Base-by-base conservation (phyloP, 768 basidiomycete genomes). In the Favolaschia claudopus region DNA sequence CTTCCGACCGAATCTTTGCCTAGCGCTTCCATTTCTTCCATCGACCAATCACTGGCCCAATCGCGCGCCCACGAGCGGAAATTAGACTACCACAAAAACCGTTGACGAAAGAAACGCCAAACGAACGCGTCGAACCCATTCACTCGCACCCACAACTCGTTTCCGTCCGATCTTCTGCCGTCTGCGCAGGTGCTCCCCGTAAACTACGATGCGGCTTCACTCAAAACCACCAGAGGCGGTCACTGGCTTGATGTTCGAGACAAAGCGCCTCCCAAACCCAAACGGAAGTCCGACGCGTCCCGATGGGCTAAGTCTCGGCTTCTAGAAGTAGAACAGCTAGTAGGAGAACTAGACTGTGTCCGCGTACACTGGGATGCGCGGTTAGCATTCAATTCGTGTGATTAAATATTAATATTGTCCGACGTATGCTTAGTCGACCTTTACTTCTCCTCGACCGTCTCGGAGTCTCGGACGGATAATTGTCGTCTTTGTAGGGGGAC, bases 401-500 rank as follows among this genome's bases (percentile, higher is more conserved):
- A 31, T 12, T 5, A 25, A n/a, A n/a, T n/a, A n/a, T n/a, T n/a
- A 17, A 19, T 34, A 5, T 14, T 27, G 3, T 33, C 55, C 12
- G 42, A 38, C 19, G 13, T 28, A 19, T 17, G 42, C 25, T 40
- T 29, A 53, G 51, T 13, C 6, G 28, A 12, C 51, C 51, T 9
- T 17, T 43, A 4, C 50, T 56, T 19, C 40, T 65, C 29, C 19
- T 53, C 12, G 55, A 65, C 25, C 39, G n/a, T n/a, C n/a, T n/a
- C n/a, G n/a, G n/a, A n/a, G 37, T 19, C 25, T 47, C 7, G 62
- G 57, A 4, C 32, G 58, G 4, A 31, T 65, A 7, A 50, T 65
- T 14, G 33, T 22, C 1, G 51, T 44, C n/a, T 51, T 68, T 14
- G 62, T 52, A 7, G 62, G 58, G 3, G n/a, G 54, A 5, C 64